phyloP scores from a whole-genome alignment of 164 flowering plant genomes.

The Litsea cubeba region DNA sequence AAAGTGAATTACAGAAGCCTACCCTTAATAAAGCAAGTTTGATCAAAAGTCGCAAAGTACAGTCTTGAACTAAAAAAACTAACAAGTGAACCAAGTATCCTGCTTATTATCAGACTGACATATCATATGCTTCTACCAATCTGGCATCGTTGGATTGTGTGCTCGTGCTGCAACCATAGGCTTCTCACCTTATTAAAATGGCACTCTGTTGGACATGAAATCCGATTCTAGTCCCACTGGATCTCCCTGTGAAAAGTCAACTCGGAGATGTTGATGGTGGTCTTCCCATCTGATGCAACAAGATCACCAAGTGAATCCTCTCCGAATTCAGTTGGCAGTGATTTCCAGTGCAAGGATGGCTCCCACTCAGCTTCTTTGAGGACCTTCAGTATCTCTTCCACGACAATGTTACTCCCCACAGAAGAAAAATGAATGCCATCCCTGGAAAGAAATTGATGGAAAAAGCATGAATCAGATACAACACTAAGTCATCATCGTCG shows the following conservation, averaged over 20 bases:
- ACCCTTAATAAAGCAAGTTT: too few species aligned
- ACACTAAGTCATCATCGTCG: neutral
- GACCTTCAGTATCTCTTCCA: conserved; percentile 71
- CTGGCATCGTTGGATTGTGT: too few species aligned
- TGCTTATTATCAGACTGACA: too few species aligned
- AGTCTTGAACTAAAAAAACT: too few species aligned
- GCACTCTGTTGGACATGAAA: neutral
- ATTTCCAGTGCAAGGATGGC: conserved; percentile 85
- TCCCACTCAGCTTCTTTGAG: conserved; percentile 82
- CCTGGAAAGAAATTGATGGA: conserved; percentile 28
- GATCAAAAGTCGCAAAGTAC: too few species aligned
- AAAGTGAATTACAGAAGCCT: too few species aligned
- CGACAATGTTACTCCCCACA: conserved; percentile 87
- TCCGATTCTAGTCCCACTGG: conserved; percentile 58
- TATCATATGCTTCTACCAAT: too few species aligned
- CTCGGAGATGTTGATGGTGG: conserved; percentile 68
- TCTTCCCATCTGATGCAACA: conserved; percentile 65
- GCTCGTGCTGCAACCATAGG: too few species aligned
- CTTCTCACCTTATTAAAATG: too few species aligned
- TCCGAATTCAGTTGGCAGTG: conserved; percentile 69
- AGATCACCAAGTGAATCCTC: conserved; percentile 76
- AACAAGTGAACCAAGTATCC: too few species aligned
- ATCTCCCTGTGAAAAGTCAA: conserved; percentile 68
- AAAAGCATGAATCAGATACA: neutral
- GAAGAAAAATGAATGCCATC: conserved; percentile 88